Evolutionary conservation across 176 grass and related monocot genomes (phyloP), one percentile per base, ranked within the genome.

Genomic region (Carex cristatella): DNA sequence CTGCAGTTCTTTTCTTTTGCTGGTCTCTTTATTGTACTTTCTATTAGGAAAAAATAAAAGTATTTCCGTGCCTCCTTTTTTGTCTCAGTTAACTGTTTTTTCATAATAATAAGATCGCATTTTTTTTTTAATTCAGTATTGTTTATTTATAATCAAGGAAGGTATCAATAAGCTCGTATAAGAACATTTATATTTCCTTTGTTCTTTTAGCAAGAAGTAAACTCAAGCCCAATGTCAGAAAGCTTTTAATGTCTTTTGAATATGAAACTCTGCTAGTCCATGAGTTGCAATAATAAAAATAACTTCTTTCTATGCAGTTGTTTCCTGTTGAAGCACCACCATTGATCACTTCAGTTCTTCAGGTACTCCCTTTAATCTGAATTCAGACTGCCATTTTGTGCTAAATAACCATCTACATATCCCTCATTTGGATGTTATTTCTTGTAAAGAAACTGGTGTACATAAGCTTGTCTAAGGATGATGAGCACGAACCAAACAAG

Each of bases 381-480:
- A 14, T 46, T 88, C 44, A 76, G 85, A 77, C 73, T 57, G 66
- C 66, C 6, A 2, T 48, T 46, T 81, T 66, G 30, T 60, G 19
- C 8, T 42, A 83, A 77, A 83, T 84, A 35, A 16, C 30, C 38
- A 40, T 40, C 80, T 76, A 48, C 6, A 3, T 44, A 75, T 67
- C 81, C 86, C 68, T 84, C 44, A 51, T 87, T 61, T 63, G 74
- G 67, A 66, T 61, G 54, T 85, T 65, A 16, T 77, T 11, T 82
- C 46, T 94, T 94, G 33, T 83, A 88, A 75, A 89, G 96, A 99
- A 99, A 95, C 88, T 99, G 72, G 86, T 94, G 83, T 91, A 92
- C 89, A 81, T 94, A 85, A 95, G 90, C 58, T 90, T 99, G 89
- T 89, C 86, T 84, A 86, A 89, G 90, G 93, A 99, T 77, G 91